Percentiles rank a stretch among this genome's conserved stretches.
Evolutionary conservation across 331 rosid species (phyloP).

Genomic region (Malus hybrid): DNA sequence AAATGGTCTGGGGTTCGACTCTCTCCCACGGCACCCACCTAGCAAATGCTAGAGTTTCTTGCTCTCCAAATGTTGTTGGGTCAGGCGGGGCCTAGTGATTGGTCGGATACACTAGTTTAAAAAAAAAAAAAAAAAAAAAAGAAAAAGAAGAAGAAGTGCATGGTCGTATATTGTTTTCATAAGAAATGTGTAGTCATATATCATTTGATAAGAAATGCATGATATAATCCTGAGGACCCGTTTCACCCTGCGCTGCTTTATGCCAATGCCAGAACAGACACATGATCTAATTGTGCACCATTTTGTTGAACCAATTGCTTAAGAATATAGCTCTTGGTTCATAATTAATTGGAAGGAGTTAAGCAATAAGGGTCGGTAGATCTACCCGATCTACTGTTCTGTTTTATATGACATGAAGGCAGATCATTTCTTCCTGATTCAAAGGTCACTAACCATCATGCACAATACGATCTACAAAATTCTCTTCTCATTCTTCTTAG

Average conservation of each 20-base stretch:
- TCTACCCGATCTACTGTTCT: background rate
- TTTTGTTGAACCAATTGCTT: background rate
- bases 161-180: background rate
- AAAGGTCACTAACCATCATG: background rate
- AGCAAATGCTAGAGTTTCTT: too few species aligned
- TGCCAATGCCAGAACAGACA: background rate
- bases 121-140: too few species aligned
- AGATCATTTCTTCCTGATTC: conserved; percentile 1
- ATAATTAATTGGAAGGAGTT: background rate
- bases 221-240: background rate
- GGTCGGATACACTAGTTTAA: too few species aligned
- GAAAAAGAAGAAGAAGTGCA: too few species aligned
- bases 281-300: background rate
- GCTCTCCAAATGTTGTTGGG: too few species aligned
- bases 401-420: background rate
- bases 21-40: too few species aligned
- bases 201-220: background rate
- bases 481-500: background rate
- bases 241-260: background rate
- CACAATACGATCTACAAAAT: background rate
- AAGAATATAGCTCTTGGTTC: background rate
- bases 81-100: too few species aligned
- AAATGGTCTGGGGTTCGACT: too few species aligned
- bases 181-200: background rate
- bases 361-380: background rate